Conservation (phyloP, 2,329 filamentous ascomycete genomes). For the Tolypocladium nubicola region DNA sequence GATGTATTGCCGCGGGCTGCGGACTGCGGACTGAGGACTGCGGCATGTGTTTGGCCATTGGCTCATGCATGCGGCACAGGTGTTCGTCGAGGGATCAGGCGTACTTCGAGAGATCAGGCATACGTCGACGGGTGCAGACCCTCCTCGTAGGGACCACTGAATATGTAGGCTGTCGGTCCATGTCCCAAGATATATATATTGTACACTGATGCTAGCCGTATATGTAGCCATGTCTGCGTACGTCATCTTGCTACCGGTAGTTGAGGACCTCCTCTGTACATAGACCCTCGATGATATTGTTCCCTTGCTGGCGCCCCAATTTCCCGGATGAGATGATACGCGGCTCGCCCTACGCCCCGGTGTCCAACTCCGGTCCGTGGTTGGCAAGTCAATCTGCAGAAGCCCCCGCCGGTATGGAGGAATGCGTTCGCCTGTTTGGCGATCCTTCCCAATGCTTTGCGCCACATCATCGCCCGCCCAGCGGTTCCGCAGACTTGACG, state of each 20-base stretch:
- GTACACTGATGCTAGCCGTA: not conserved
- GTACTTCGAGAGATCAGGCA: no score
- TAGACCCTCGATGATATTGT: not conserved
- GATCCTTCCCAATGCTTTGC: not conserved
- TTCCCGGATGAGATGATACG: not conserved
- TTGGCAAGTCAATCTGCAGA: not conserved
- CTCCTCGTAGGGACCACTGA: not conserved
- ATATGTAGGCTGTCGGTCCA: not conserved
- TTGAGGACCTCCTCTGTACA: not conserved
- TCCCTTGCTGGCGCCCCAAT: not conserved
- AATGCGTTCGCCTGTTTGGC: not conserved
- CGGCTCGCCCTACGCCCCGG: not conserved
- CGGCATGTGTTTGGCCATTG: not conserved
- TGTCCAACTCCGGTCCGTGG: not conserved
- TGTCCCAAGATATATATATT: not conserved
- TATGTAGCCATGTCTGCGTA: not conserved
- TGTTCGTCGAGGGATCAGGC: no score
- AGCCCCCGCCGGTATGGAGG: not conserved
- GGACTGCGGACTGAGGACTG: no score
- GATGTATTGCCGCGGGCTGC: no score
- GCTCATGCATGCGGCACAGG: no score
- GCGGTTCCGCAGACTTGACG: constrained; percentile 29
- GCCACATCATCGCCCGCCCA: constrained; percentile 11
- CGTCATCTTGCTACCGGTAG: not conserved
- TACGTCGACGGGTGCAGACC: not conserved